Percentiles rank a stretch among this genome's conserved stretches.
Conservation (phyloP, 192 early-diverging fungal species). For the Coemansia guatemalensis region DNA sequence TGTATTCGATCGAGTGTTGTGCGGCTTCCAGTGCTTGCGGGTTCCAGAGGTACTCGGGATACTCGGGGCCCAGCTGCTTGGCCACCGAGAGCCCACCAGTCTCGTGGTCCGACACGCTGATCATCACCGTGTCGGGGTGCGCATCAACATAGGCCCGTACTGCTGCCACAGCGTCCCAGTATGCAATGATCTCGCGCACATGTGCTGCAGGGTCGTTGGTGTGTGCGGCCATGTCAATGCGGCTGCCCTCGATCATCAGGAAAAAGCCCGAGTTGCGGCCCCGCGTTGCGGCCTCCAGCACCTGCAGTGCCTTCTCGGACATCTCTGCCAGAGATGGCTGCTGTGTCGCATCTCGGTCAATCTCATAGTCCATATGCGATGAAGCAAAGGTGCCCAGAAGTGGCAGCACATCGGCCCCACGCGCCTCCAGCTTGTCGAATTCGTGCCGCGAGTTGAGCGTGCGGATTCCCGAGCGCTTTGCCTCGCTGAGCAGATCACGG, state of each 20-base stretch:
- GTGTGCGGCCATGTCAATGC: conserved; percentile 98
- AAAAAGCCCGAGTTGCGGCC: conserved; percentile 78
- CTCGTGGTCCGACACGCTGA: conserved; percentile 94
- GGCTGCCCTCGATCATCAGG: conserved; percentile 94
- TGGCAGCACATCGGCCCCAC: conserved; percentile 56
- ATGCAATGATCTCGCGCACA: conserved; percentile 87
- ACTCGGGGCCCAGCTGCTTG: conserved; percentile 64
- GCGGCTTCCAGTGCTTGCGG: conserved; percentile 73
- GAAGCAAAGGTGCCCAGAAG: conserved; percentile 73
- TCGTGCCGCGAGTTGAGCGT: conserved; percentile 56
- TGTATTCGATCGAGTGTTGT: conserved; percentile 64
- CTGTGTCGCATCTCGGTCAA: conserved; percentile 66
- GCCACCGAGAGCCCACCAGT: conserved; percentile 91
- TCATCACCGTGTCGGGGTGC: conserved; percentile 85
- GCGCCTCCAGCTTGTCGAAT: conserved; percentile 61
- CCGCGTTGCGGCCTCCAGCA: conserved; percentile 61
- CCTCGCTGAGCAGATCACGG: conserved; percentile 64
- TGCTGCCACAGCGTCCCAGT: conserved; percentile 71
- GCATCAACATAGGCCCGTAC: conserved; percentile 77
- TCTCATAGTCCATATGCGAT: conserved; percentile 91
- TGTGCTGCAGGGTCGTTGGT: conserved; percentile 92
- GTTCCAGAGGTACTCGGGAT: conserved; percentile 88
- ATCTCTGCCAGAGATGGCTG: conserved; percentile 87
- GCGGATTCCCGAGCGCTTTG: conserved; percentile 63
- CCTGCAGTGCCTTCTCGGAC: conserved; percentile 75